Base-by-base conservation (phyloP, 768 basidiomycete genomes). In the Termitomyces sp. region DNA sequence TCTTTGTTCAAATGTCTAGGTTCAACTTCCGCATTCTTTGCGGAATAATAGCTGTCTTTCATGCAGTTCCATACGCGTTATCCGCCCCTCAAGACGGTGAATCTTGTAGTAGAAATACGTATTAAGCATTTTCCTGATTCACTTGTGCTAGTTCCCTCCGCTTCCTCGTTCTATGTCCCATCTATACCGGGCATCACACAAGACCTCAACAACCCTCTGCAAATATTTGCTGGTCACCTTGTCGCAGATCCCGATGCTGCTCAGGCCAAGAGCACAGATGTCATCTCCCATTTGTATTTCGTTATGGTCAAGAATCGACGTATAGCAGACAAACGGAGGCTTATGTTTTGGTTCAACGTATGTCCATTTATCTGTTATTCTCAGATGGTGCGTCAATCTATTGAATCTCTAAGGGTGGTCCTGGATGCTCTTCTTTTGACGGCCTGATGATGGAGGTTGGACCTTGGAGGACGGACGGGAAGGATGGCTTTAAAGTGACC, bases 401-500 rank as follows among this genome's bases (percentile, higher is more conserved):
- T 60, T 48, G 24, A 42, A 46, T 12, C 27, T 60, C 60, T 18
- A 64, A 95, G 92, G 94, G 94, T 20, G 96, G 96, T 1, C 96
- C 96, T 20, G 97, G 97, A 29, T 98, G 97, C 70, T 97, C 94
- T 0, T 94, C 92, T 1, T 98, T 98, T 68, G 96, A 98, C 65
- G 96, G 96, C 2, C 79, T 94, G 18, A 89, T 98, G 88, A 95
- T 98, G 93, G 96, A 98, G 65, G 79, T 95, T n/a, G 96, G 96
- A 0, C 95, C 96, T 4, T 96, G 93, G 84, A 82, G 82, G 61
- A 73, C 87, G 71, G 88, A 92, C 65, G 81, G 84, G 53, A 75
- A 84, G 16, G 86, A 90, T 55, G 82, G 87, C 4, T 80, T 95
- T 60, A 82, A 81, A 64, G 79, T 84, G 20, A 75, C 83, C 9